These are phyloP conservation scores for Cryomyces antarcticus DNA, from an alignment of 495 filamentous ascomycete genomes.

Conservation along the genomic window DNA sequence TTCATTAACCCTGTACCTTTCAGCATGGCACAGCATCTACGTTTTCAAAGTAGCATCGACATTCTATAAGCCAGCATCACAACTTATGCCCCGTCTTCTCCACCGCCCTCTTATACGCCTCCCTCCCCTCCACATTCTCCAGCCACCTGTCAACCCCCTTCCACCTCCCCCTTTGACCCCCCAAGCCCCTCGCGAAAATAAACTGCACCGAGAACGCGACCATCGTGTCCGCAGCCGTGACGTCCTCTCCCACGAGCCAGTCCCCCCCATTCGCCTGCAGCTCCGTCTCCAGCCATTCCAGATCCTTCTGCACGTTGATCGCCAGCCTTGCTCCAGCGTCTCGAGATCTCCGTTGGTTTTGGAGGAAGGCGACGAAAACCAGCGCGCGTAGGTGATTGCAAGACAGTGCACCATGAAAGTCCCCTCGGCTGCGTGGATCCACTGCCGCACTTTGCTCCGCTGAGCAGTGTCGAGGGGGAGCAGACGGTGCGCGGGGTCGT, in stretches of 20 bases:
- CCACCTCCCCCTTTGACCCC: conserved; percentile 2
- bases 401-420: conserved; percentile 19
- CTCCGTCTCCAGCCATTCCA: conserved; percentile 18
- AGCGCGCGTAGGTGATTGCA: conserved; percentile 17
- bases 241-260: conserved; percentile 16
- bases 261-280: conserved; percentile 10
- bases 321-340: conserved; percentile 10
- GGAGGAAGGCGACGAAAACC: conserved; percentile 6
- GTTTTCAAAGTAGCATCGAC: no score
- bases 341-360: conserved; percentile 9
- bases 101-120: conserved; percentile 11
- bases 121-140: conserved; percentile 8
- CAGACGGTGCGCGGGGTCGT: conserved; percentile 15
- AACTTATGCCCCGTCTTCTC: conserved; percentile 14
- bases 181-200: conserved; percentile 16
- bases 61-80: background rate
- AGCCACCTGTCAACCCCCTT: conserved; percentile 7
- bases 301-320: conserved; percentile 17
- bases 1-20: no score
- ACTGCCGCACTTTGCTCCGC: conserved; percentile 14
- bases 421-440: conserved; percentile 21
- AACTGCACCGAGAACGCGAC: conserved; percentile 18
- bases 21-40: no score
- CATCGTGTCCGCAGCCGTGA: conserved; percentile 20
- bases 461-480: conserved; percentile 8